Base-by-base conservation (phyloP, 139 green algal genomes). In the Dunaliella primolecta region DNA sequence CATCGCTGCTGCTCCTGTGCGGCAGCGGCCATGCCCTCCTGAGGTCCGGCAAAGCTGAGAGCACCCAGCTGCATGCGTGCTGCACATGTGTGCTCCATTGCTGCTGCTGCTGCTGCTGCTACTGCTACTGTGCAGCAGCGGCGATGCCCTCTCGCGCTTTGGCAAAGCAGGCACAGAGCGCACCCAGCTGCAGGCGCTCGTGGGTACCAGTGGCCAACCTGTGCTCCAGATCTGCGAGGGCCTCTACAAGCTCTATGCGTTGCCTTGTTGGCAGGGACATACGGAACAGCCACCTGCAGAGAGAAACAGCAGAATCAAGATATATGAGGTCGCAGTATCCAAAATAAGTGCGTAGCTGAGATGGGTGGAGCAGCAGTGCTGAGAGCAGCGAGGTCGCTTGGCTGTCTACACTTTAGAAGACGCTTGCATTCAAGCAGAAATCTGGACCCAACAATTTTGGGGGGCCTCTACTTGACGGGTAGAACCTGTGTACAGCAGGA, bases 161-260 rank as follows among this genome's bases (percentile, higher is more conserved):
- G n/a, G 89, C 83, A 84, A 99, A 99, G 0, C 93, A 92, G 1
- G 86, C 94, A 30, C 96, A 93, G 30, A 98, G 74, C 1, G 92
- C 90, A 0, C 96, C 96, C 81, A 99, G 86, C 91, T 99, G 96
- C 85, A 98, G 84, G 71, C 89, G 87, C 82, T 98, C 96, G 37
- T 64, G 93, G 32, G 95, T 97, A 7, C 93, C 94, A 81, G 88
- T 94, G 0, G 96, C 92, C 56, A 99, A 91, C 3, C 94, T 87
- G 88, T 98, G 88, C 92, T 98, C 97, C 1, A 96, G 90, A 71
- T 97, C 93, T 35, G 96, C 95, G 88, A 99, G 84, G 64, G 86
- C 88, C 57, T 95, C 92, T 3, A 98, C 84, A 75, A 99, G 89
- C 0, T 93, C 89, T 1, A 94, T 89, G 84, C 88, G 64, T 91